Evolutionary conservation across 805 yeast species (phyloP), one percentile per base, ranked within the genome.

Genomic region (Starmerella bombicola): DNA sequence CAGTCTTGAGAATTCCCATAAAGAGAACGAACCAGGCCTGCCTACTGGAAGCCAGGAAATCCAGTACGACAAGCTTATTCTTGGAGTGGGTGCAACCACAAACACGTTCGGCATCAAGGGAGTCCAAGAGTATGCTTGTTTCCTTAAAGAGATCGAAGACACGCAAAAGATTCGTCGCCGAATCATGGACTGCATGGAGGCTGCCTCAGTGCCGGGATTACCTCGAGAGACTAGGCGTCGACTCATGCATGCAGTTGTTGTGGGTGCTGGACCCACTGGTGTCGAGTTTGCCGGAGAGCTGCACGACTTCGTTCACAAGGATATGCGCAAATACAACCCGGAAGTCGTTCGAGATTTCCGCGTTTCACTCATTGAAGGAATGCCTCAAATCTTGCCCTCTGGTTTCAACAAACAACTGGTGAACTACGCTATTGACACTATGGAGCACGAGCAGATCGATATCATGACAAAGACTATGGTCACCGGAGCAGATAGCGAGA

Each of bases 201-300:
- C 84, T 48, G 95, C 96, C 32, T 71, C 85, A 53, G 82, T 91
- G 43, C 72, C 71, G 52, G 77, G 67, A 40, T 47, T 57, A 25
- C 73, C 70, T 46, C 82, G 75, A 52, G 76, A 77, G 17, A 93
- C 82, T 60, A 76, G 96, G 64, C 73, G 76, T 64, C 75, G 94
- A 61, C 71, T 88, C 55, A 71, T 86, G 59, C 80, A 78, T 48
- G 78, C 85, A 54, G 88, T 88, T 48, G 93, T 88, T 48, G 93
- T 91, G 52, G 97, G 97, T 56, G 97, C 96, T 64, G 97, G 97
- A 50, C 96, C 97, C 60, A 86, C 97, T 33, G 97, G 97, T 67
- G 95, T 86, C 48, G 96, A 85, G 66, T 80, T 85, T 55, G 95
- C 96, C 52, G 97, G 94, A 57, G 96, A 88, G 65, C 67, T 86